A percentile compares a stretch with the other conserved stretches of the same genome.
These are phyloP conservation scores for Vigna trinervia DNA, from an alignment of 306 rosid genomes.

Conservation along the genomic window DNA sequence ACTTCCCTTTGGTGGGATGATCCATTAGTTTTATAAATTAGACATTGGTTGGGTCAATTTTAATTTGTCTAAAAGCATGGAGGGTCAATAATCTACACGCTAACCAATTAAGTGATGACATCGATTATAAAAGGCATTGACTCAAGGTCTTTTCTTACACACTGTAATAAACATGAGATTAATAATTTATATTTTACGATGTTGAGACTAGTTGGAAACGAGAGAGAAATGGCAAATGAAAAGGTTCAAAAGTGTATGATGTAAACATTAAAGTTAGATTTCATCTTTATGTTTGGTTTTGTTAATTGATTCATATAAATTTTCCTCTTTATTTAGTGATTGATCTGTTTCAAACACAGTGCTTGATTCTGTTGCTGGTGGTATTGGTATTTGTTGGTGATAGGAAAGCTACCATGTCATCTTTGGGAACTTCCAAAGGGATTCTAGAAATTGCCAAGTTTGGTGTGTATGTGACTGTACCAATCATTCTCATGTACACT, in stretches of 20 bases:
- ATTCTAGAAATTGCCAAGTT: constrained; percentile 87
- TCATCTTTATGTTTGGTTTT: not conserved
- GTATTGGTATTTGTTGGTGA: not conserved
- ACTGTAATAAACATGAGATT: not conserved
- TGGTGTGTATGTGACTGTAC: constrained; percentile 74
- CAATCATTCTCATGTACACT: constrained; percentile 77
- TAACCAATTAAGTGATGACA: not conserved
- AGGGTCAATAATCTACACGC: not conserved
- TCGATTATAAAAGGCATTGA: not conserved
- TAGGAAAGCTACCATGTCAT: constrained; percentile 55
- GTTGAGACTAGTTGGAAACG: not conserved
- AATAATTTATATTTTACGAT: not conserved
- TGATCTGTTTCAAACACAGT: not conserved
- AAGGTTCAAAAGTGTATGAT: not conserved
- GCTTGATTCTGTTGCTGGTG: not conserved
- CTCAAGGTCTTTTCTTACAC: not conserved
- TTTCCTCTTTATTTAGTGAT: not conserved
- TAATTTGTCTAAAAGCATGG: not conserved
- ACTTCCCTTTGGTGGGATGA: not conserved
- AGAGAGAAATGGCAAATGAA: not conserved
- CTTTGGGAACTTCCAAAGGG: constrained; percentile 78
- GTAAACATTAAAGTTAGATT: not conserved
- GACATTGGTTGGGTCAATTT: not conserved
- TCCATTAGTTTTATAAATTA: not conserved
- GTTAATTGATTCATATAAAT: not conserved